These are phyloP conservation scores for Phyllosticta citribraziliensis DNA, from an alignment of 2,329 filamentous ascomycete genomes.

Conservation along the genomic window DNA sequence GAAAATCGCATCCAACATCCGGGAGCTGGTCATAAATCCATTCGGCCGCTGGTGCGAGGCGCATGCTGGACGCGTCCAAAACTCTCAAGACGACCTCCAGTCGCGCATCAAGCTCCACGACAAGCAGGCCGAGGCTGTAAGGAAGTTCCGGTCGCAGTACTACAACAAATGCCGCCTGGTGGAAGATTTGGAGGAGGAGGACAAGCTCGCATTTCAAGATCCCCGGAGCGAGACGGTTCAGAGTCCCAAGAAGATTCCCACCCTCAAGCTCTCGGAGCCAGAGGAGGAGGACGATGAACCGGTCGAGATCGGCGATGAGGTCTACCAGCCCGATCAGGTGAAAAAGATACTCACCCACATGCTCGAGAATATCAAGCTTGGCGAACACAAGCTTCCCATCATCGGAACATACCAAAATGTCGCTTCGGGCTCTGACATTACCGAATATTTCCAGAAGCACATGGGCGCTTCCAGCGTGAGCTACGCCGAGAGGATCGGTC, in stretches of 20 bases:
- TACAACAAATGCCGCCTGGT: conserved; percentile 98
- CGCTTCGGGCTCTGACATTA: conserved; percentile 82
- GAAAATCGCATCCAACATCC: conserved; percentile 93
- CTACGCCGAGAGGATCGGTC: conserved; percentile 88
- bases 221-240: conserved; percentile 46
- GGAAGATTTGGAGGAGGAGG: conserved; percentile 95
- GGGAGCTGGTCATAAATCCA: conserved; percentile 87
- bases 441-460: conserved; percentile 85
- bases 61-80: conserved; percentile 81
- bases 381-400: conserved; percentile 91
- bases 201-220: conserved; percentile 93
- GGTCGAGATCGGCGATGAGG: conserved; percentile 82
- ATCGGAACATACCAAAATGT: conserved; percentile 92
- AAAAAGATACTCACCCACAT: conserved; percentile 85
- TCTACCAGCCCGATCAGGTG: conserved; percentile 74
- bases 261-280: conserved; percentile 75
- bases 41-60: conserved; percentile 95
- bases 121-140: conserved; percentile 78
- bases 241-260: conserved; percentile 56
- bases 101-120: conserved; percentile 84
- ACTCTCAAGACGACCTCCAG: conserved; percentile 91
- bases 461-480: conserved; percentile 76
- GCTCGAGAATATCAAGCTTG: conserved; percentile 74
- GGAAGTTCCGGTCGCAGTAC: conserved; percentile 90
- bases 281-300: conserved; percentile 64